These are phyloP conservation scores for Crepidotus variabilis DNA, from an alignment of 768 basidiomycete species.

Conservation along the genomic window DNA sequence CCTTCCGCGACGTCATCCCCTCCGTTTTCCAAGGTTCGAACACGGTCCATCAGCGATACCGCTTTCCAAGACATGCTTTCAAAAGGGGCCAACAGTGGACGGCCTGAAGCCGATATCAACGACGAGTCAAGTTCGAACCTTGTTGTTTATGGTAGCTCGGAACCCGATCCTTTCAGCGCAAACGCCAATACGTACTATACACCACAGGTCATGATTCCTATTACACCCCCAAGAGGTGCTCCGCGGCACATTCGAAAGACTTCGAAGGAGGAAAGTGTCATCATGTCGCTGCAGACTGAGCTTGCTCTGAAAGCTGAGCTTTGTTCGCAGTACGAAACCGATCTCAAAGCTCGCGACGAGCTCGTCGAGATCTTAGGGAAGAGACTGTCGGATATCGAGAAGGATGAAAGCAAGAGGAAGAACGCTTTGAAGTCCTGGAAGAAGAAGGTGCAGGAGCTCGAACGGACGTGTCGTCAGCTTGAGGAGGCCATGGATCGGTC, in stretches of 20 bases:
- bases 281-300: slow-evolving; percentile 72
- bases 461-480: slow-evolving; percentile 57
- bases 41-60: slow-evolving; percentile 60
- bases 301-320: slow-evolving; percentile 72
- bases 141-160: slow-evolving; percentile 42
- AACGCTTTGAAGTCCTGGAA: slow-evolving; percentile 57
- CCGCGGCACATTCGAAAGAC: slow-evolving; percentile 49
- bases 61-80: slow-evolving; percentile 57
- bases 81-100: slow-evolving; percentile 24
- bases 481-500: slow-evolving; percentile 89
- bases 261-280: slow-evolving; percentile 68
- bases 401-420: slow-evolving; percentile 60
- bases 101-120: slow-evolving; percentile 63
- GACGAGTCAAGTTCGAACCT: slow-evolving; percentile 49
- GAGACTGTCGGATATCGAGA: slow-evolving; percentile 53
- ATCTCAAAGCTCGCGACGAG: slow-evolving; percentile 71
- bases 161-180: slow-evolving; percentile 73
- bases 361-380: slow-evolving; percentile 56
- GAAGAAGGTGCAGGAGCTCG: slow-evolving; percentile 74
- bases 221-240: slow-evolving; percentile 51
- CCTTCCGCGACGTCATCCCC: slow-evolving; percentile 14
- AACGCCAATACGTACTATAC: slow-evolving; percentile 77
- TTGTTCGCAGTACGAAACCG: slow-evolving; percentile 72
- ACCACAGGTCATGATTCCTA: slow-evolving; percentile 67
- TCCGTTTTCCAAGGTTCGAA: slow-evolving; percentile 35